Percentiles rank a stretch among this genome's conserved stretches.
phyloP scores from a whole-genome alignment of 495 filamentous ascomycete genomes.

The Ascobolus immersus region DNA sequence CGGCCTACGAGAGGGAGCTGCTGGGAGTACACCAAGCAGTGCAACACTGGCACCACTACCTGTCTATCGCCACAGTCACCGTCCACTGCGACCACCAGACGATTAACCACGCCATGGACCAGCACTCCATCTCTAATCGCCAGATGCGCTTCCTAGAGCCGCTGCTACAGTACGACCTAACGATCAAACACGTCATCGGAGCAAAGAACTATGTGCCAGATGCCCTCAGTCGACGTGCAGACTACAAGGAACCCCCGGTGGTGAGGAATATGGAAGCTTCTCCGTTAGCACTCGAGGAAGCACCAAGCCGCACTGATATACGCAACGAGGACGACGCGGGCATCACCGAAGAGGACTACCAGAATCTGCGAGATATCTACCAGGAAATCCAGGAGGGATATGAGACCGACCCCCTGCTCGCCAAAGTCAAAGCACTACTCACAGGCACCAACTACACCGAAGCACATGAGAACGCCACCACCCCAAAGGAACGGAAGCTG shows the following conservation, averaged over 20 bases:
- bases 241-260: constrained; percentile 1
- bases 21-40: not conserved
- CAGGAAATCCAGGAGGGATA: no score
- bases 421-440: no score
- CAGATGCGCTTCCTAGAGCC: not conserved
- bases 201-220: not conserved
- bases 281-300: no score
- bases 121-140: not conserved
- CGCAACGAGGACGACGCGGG: no score
- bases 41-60: constrained; percentile 1
- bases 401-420: no score
- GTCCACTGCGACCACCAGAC: not conserved
- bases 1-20: constrained; percentile 1
- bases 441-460: no score
- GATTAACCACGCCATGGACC: not conserved
- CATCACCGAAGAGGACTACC: no score
- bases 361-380: no score
- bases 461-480: no score
- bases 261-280: no score
- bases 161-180: not conserved
- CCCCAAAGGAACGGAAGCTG: no score
- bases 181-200: not conserved
- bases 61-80: not conserved
- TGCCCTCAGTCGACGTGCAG: not conserved
- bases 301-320: no score